These are phyloP conservation scores for Pseudocercospora fijiensis DNA, from an alignment of 2,329 filamentous ascomycete species.

Conservation along the genomic window DNA sequence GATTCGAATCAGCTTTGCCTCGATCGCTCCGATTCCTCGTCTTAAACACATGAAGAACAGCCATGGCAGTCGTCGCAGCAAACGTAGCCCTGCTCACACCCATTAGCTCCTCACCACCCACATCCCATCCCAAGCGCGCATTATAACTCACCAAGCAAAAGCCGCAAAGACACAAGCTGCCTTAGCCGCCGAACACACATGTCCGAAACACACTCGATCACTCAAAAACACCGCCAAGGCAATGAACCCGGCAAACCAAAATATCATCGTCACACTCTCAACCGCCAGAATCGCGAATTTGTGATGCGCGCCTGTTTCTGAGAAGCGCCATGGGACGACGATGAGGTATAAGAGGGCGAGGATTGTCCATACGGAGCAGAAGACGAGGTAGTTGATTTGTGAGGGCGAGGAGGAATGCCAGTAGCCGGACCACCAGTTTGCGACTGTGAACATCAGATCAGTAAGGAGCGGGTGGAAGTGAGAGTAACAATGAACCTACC, in stretches of 20 bases:
- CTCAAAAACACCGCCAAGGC: slow-evolving; percentile 68
- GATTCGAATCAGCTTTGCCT: slow-evolving; percentile 32
- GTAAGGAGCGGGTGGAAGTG: slow-evolving; percentile 17
- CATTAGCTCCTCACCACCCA: neutral
- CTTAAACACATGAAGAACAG: slow-evolving; percentile 49
- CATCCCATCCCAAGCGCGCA: slow-evolving; percentile 8
- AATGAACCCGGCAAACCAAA: slow-evolving; percentile 87
- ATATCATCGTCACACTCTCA: slow-evolving; percentile 73
- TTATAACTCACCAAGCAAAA: slow-evolving; percentile 55
- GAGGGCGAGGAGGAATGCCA: slow-evolving; percentile 56
- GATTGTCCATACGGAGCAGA: slow-evolving; percentile 73
- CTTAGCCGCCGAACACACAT: slow-evolving; percentile 60
- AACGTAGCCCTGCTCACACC: slow-evolving; percentile 51
- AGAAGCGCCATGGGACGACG: slow-evolving; percentile 55
- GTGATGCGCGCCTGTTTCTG: slow-evolving; percentile 55
- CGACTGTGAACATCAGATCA: slow-evolving; percentile 48
- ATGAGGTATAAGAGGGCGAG: slow-evolving; percentile 68
- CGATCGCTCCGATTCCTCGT: slow-evolving; percentile 34
- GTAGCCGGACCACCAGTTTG: slow-evolving; percentile 53
- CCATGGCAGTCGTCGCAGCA: slow-evolving; percentile 50
- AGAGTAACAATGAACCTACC: slow-evolving; percentile 55
- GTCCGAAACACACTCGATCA: slow-evolving; percentile 50
- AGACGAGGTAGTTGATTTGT: slow-evolving; percentile 74
- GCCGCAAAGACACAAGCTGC: slow-evolving; percentile 67
- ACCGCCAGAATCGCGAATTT: slow-evolving; percentile 64